phyloP scores from a whole-genome alignment of 1,139 yeast species.

The Waltiozyma sp. region DNA sequence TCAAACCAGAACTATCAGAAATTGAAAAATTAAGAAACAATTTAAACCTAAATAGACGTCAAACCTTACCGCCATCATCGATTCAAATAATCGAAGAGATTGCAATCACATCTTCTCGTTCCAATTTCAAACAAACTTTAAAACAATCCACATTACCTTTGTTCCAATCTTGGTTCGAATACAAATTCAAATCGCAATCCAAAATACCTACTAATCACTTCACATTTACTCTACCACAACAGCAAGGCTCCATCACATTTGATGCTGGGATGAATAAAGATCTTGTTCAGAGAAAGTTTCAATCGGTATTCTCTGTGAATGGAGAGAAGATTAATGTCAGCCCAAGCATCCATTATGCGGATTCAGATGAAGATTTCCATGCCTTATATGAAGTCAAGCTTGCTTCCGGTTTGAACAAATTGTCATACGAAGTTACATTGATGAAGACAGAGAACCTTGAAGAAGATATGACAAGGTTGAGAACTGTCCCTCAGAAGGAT shows the following conservation, averaged over 20 bases:
- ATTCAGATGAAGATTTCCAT: background rate
- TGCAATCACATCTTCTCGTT: slow-evolving; percentile 28
- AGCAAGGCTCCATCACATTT: slow-evolving; percentile 32
- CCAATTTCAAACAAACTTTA: slow-evolving; percentile 18
- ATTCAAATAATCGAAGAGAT: slow-evolving; percentile 27
- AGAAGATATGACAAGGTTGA: background rate
- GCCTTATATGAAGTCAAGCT: background rate
- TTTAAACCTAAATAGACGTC: background rate
- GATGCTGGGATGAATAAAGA: slow-evolving; percentile 34
- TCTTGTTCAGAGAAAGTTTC: slow-evolving; percentile 27
- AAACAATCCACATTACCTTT: slow-evolving; percentile 15
- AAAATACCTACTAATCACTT: slow-evolving; percentile 34
- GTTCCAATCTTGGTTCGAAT: slow-evolving; percentile 29
- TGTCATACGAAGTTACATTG: background rate
- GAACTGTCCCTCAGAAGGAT: background rate
- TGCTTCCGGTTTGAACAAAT: background rate
- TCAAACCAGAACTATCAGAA: background rate
- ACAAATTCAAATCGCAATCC: slow-evolving; percentile 30
- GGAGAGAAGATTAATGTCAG: slow-evolving; percentile 36
- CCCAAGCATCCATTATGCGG: slow-evolving; percentile 14
- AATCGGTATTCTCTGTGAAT: slow-evolving; percentile 35
- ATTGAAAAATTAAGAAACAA: background rate
- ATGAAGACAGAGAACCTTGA: background rate
- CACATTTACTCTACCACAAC: slow-evolving; percentile 33
- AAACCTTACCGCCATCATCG: background rate